Evolutionary conservation across 78 protist species (phyloP), one percentile per base, ranked within the genome.

Genomic region (Guillardia theta): DNA sequence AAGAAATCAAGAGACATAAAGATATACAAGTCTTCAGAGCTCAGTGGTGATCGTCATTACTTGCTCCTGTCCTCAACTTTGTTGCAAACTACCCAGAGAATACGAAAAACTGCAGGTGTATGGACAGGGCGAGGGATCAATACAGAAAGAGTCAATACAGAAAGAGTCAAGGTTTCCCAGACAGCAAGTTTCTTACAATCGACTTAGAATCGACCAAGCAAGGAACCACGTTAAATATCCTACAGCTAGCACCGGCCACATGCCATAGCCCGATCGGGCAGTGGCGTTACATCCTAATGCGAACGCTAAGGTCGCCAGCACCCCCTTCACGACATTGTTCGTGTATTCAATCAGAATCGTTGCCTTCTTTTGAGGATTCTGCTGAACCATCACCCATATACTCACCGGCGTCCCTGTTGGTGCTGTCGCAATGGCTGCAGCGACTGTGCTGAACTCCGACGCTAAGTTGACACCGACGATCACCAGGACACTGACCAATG

Each of bases 361-460:
- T 15, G 15, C 83, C 83, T 70, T 70, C 45, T 33, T 24, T 22
- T 12, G 10, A 24, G 83, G 83, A 70, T 70, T 70, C 41, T 70
- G 83, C 6, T 70, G 83, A 70, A 70, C 83, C 83, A 70, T 70
- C 46, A 70, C 83, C 83, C 83, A 70, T 12, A 70, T 70, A 24
- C 83, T 70, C 46, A 70, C 46, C 1, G 83, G 83, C 41, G 83
- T 70, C 36, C 83, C 83, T 70, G 83, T 70, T 33, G 83, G 83
- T 18, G 83, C 83, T 33, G 83, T 70, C 83, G 83, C 83, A 4
- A 70, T 12, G 4, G 83, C 83, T 22, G 83, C 83, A 2, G 83
- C 83, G 83, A 70, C 46, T 15, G 83, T 36, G 22, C 83, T 70
- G 6, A 36, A 24, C 41, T 70, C 83, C 33, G 83, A 70, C 6